Conservation (phyloP, 2,329 filamentous ascomycete genomes). For the Leptosphaerulina australis region DNA sequence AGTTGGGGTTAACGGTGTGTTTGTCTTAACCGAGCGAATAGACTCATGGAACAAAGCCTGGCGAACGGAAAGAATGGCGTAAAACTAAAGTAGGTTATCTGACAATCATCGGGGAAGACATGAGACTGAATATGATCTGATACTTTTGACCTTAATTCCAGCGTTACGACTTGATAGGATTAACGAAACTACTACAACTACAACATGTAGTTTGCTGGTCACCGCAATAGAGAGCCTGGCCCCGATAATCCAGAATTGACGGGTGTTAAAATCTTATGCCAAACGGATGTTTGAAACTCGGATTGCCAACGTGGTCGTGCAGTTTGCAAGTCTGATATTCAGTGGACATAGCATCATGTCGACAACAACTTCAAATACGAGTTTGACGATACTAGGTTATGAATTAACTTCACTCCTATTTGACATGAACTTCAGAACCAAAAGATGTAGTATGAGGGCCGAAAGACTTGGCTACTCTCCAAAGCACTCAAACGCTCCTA, state of each 20-base stretch:
- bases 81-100: not conserved
- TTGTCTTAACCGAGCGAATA: not conserved
- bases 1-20: not conserved
- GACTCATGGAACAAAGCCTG: not conserved
- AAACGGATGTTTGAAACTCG: not conserved
- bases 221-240: conserved; percentile 1
- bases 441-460: too few species aligned
- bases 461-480: too few species aligned
- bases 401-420: not conserved
- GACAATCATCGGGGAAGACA: not conserved
- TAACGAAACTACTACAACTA: conserved; percentile 3
- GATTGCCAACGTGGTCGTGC: not conserved
- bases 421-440: too few species aligned
- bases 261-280: too few species aligned
- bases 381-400: conserved; percentile 3
- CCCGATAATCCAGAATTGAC: not conserved
- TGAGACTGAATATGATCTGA: not conserved
- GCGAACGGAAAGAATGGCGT: not conserved
- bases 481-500: too few species aligned
- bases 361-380: conserved; percentile 2
- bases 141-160: not conserved
- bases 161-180: not conserved
- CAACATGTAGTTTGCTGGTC: conserved; percentile 5
- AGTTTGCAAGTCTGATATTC: not conserved
- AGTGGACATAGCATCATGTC: conserved; percentile 3